Base-by-base conservation (phyloP, 345 rosid genomes). In the Salix purpurea region DNA sequence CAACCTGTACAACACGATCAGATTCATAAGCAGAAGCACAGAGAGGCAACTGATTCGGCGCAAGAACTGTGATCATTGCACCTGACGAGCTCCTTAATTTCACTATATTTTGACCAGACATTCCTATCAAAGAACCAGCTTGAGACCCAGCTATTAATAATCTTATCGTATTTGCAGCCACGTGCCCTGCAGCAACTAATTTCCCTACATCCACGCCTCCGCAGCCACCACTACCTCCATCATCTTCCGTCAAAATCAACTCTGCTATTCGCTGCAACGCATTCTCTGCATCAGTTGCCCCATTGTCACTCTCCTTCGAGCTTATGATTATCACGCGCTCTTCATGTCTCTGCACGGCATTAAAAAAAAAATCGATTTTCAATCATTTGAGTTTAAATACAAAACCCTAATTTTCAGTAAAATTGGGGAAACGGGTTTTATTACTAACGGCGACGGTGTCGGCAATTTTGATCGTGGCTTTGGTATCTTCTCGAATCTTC, bases 311-410 rank as follows among this genome's bases (percentile, higher is more conserved):
- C 26, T 86, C 92, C 74, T 86, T 89, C 21, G 92, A 90, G 74
- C 92, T 90, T 72, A 88, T 85, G 62, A 90, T 90, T 14, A 90
- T 89, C n/a, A 89, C 94, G 4, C 94, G 90, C 73, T 90, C 94
- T 84, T 90, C 92, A 36, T 90, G 90, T 77, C 91, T 81, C 94
- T 90, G 84, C 74, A 64, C 30, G 76, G 15, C 32, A 30, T 65
- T 10, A 14, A 65, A 5, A 50, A 80, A 36, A 65, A 23, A 7
- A 1, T 67, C 34, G 24, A 28, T 28, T 28, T 37, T 40, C 23
- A 42, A 28, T 7, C 23, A 56, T 8, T 4, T 21, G 34, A 39
- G 61, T 3, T 19, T 21, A 18, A 46, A 4, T 21, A 1, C 50
- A 13, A 61, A 77, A 70, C 64, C 65, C 71, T 72, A 78, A 56